Base-by-base conservation (phyloP, 345 rosid genomes). In the Citropsis articulata region DNA sequence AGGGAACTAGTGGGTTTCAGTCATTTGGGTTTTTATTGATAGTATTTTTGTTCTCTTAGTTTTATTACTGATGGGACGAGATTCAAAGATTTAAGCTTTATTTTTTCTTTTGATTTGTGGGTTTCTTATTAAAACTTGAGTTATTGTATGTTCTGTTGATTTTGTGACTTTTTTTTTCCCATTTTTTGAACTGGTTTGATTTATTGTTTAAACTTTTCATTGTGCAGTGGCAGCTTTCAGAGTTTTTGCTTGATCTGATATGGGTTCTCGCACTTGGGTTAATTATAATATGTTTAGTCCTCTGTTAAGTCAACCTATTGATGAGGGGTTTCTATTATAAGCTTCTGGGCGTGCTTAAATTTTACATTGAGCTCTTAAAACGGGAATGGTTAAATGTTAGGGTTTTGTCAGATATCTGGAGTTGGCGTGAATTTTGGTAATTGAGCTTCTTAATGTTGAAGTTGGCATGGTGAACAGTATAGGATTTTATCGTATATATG, bases 231-330 rank as follows among this genome's bases (percentile, higher is more conserved):
- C 77, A 35, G 45, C 77, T 9, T 76, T 66, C 30, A 68, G 61
- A 59, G 71, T 66, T 55, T 61, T 40, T 76, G 78, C 67, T 84
- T 82, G 91, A 87, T 86, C 85, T 87, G 87, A 68, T 75, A 56
- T 80, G 81, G 73, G 63, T 53, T 79, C 73, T 80, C 64, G 33
- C 74, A 48, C 66, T 82, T 62, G 75, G 64, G 84, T 70, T 81
- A 45, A 28, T 56, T 40, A 24, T 33, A 63, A 19, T 75, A 24
- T 31, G 56, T 27, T 57, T 38, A 30, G 61, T 80, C 67, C 30
- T 24, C 72, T 30, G 72, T 72, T 24, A n/a, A 69, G 80, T 71
- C 19, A 31, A 79, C 71, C 27, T 27, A 57, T 50, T 65, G 48
- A n/a, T 22, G 65, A 22, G 62, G 73, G 24, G 18, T 53, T 36